Conservation (phyloP, 1,139 yeast genomes). For the Pichia cactophila region DNA sequence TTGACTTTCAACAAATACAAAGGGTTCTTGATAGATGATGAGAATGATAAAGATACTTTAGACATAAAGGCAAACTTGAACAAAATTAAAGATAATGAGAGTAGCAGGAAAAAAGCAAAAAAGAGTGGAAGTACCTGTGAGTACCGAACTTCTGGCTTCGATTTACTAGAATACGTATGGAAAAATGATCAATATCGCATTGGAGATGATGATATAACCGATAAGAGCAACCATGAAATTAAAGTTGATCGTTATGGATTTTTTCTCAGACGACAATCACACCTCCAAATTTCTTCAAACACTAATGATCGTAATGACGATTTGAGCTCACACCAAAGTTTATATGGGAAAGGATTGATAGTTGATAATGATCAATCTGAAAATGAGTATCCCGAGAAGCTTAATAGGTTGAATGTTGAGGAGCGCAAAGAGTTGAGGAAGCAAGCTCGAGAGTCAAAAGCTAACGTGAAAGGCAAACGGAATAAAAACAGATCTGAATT, state of each 20-base stretch:
- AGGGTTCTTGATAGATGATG: slow-evolving; percentile 6
- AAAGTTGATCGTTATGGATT: not conserved
- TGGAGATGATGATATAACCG: not conserved
- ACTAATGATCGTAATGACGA: slow-evolving; percentile 33
- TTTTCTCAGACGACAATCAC: not conserved
- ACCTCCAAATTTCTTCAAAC: no score
- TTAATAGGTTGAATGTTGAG: slow-evolving; percentile 1
- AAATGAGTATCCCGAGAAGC: not conserved
- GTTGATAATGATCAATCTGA: not conserved
- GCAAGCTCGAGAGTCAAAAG: slow-evolving; percentile 7
- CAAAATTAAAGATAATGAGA: not conserved
- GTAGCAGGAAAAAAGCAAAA: not conserved
- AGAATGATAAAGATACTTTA: not conserved
- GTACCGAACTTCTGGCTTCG: not conserved
- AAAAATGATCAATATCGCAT: not conserved
- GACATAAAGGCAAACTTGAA: not conserved
- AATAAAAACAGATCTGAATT: not conserved
- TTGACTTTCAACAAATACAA: slow-evolving; percentile 8
- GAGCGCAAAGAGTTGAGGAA: slow-evolving; percentile 7
- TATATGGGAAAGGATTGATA: slow-evolving; percentile 6
- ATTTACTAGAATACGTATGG: not conserved
- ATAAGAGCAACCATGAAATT: not conserved
- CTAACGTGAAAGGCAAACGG: slow-evolving; percentile 2
- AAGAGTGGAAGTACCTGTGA: not conserved
- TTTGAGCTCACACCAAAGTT: slow-evolving; percentile 11